phyloP scores from a whole-genome alignment of 192 early-diverging fungal species.

The Podila clonocystis region DNA sequence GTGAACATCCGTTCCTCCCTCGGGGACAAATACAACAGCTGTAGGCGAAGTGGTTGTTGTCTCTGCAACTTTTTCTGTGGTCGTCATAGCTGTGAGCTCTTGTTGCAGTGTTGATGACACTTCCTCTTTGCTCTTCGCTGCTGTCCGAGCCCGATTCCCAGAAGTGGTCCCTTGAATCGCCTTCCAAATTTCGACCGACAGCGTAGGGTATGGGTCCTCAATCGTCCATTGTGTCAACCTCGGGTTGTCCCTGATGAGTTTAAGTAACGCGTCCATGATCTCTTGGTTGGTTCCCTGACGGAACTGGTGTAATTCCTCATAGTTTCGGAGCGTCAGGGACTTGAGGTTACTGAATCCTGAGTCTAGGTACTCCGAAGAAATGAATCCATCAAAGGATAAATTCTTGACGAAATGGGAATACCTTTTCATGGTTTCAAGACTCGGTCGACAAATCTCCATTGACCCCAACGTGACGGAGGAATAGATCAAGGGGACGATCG shows the following conservation, averaged over 20 bases:
- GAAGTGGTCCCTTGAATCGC: neutral
- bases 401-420: neutral
- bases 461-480: conserved; percentile 3
- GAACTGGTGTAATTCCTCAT: conserved; percentile 1
- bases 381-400: conserved; percentile 6
- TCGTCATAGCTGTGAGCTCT: neutral
- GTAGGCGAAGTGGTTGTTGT: neutral
- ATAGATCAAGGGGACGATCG: neutral
- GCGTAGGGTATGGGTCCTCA: conserved; percentile 3
- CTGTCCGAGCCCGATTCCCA: neutral
- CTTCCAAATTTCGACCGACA: conserved; percentile 7
- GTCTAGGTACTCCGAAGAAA: conserved; percentile 7
- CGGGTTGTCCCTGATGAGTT: conserved; percentile 6
- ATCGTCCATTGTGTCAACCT: conserved; percentile 6
- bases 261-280: conserved; percentile 11
- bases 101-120: neutral
- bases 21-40: conserved; percentile 1
- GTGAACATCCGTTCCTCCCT: conserved; percentile 8
- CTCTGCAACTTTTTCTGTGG: neutral
- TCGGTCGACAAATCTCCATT: neutral
- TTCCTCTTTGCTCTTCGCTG: neutral
- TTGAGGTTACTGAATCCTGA: conserved; percentile 9
- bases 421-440: conserved; percentile 5
- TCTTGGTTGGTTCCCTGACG: neutral
- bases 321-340: conserved; percentile 3